A percentile compares a stretch with the other conserved stretches of the same genome.
These are phyloP conservation scores for Calonectria hongkongensis DNA, from an alignment of 2,329 filamentous ascomycete genomes.

Conservation along the genomic window DNA sequence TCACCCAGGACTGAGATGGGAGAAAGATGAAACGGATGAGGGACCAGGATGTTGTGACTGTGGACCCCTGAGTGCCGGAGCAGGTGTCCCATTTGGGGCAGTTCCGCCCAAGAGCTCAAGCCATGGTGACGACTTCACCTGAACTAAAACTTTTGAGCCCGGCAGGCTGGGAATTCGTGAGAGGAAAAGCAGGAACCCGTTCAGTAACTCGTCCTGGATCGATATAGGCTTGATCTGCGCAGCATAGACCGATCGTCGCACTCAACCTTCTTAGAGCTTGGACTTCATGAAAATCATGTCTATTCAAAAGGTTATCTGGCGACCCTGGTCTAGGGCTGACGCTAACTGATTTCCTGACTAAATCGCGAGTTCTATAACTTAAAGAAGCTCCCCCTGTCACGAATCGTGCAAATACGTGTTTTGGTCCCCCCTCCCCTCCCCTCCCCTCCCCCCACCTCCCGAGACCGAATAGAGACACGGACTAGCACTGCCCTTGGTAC, in stretches of 20 bases:
- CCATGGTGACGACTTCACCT: conserved; percentile 5
- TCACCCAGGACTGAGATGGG: conserved; percentile 18
- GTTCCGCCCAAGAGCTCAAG: conserved; percentile 18
- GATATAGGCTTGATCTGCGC: neutral
- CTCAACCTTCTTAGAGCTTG: neutral
- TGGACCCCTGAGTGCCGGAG: conserved; percentile 29
- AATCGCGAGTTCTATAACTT: conserved; percentile 15
- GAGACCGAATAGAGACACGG: conserved; percentile 17
- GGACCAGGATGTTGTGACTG: conserved; percentile 16
- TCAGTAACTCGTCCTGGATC: too few relatives aligned
- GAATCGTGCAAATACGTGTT: neutral
- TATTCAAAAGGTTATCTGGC: conserved; percentile 20
- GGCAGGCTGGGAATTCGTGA: too few relatives aligned
- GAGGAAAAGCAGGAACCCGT: too few relatives aligned
- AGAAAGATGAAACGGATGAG: conserved; percentile 38
- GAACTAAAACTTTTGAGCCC: neutral
- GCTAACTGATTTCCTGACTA: conserved; percentile 14
- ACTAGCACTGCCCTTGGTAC: neutral
- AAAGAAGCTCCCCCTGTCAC: conserved; percentile 8
- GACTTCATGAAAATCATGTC: conserved; percentile 14
- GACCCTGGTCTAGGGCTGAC: conserved; percentile 31
- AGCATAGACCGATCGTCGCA: neutral
- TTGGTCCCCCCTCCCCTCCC: neutral
- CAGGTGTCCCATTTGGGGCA: conserved; percentile 18
- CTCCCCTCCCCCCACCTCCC: too few relatives aligned